Base-by-base conservation (phyloP, 2,329 filamentous ascomycete species). In the Periconia digitata region DNA sequence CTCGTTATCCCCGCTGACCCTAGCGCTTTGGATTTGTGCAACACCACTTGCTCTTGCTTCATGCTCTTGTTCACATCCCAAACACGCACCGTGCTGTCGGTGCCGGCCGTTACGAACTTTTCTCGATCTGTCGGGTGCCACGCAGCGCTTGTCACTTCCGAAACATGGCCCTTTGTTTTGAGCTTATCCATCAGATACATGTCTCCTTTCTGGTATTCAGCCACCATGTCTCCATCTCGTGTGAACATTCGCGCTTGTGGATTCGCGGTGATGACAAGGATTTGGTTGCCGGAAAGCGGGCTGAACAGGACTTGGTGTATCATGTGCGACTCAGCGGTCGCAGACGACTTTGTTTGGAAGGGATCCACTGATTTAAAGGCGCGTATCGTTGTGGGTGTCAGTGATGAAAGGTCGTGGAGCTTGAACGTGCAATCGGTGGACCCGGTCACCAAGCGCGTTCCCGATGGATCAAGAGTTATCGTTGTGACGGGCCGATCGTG, bases 121-220 rank as follows among this genome's bases (percentile, higher is more conserved):
- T 96, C 91, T 63, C 81, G 85, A 67, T 96, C 86, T 2, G 85
- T 85, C 0, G 94, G 94, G 71, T 92, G 90, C 94, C 94, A 99
- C 34, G 87, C 87, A 18, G 90, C 92, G 18, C 86, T 88, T 3
- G 90, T 91, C 35, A 96, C 83, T 72, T 96, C 94, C 3, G 92
- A 92, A 44, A 96, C 85, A 72, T 99, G 94, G 1, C 94, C 94
- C 69, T 96, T 97, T 4, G 94, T 99, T 69, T 97, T 92, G 72
- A 96, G 84, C 87, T 97, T 95, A 70, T 99, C 94, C 46, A 92
- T 83, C 57, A 99, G 75, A 64, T 99, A 99, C 92, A 97, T 97
- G 69, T 99, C 94, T 39, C 94, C 94, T 74, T 99, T 99, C 59
- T 91, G 87, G 57, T 96, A 97, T 65, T 96, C 91, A 1, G 87